Evolutionary conservation across 495 filamentous ascomycete species (phyloP).

Genomic region (Annulohypoxylon moriforme): DNA sequence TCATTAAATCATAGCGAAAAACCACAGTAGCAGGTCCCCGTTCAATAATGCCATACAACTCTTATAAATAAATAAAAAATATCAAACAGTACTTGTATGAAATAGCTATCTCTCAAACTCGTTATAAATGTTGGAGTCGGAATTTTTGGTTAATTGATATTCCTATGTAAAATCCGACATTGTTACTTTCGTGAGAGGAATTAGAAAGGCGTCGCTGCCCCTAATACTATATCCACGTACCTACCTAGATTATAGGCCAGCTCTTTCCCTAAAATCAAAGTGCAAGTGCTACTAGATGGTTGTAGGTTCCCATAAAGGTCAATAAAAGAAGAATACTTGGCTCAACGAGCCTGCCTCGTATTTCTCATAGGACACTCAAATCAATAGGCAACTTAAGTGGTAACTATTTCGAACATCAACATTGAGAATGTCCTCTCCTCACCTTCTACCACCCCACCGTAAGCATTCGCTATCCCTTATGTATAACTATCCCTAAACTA

Average conservation of each 20-base stretch:
- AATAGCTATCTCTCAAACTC: too few species aligned
- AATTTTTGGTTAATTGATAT: background rate
- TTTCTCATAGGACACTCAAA: background rate
- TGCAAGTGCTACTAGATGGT: background rate
- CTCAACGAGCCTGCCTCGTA: background rate
- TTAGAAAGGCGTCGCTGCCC: background rate
- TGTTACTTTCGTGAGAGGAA: background rate
- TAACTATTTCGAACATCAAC: background rate
- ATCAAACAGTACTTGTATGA: too few species aligned
- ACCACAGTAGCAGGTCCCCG: too few species aligned
- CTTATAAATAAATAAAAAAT: too few species aligned
- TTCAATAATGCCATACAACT: too few species aligned
- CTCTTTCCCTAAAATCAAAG: background rate
- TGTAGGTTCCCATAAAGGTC: background rate
- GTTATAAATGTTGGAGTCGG: too few species aligned
- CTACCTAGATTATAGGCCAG: background rate
- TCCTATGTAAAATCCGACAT: background rate
- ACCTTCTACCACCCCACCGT: constrained; percentile 8
- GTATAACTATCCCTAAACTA: constrained; percentile 19
- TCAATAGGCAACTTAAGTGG: background rate
- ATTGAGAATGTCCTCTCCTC: constrained; percentile 2
- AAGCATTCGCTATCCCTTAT: background rate
- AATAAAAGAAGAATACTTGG: background rate
- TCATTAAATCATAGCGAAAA: too few species aligned
- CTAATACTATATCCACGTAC: background rate